Base-by-base conservation (phyloP, 371 early-diverging fungal genomes). In the Mucor ambiguus region DNA sequence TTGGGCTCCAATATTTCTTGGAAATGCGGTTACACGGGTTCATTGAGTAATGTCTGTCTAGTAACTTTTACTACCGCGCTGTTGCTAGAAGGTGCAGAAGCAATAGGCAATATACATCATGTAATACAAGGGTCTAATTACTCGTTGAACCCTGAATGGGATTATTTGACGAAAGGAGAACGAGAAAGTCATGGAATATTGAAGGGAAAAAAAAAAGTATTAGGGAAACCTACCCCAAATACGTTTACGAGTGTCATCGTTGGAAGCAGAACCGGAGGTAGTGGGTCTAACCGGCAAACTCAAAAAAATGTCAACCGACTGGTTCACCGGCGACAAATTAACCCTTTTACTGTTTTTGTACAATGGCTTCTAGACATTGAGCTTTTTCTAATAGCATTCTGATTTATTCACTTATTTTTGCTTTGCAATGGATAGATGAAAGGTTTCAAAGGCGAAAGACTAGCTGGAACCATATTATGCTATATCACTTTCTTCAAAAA, bases 281-380 rank as follows among this genome's bases (percentile, higher is more conserved):
- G 14, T 12, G 28, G 52, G 22, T 14, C 28, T 52, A 52, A 28
- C 52, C 52, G 52, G 52, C 16, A 52, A 52, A 52, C 52, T 41
- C 41, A 41, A 24, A 24, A 24, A 20, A 46, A 46, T 46, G 46
- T 20, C 46, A 20, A 46, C 46, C 22, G 46, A 46, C 46, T 46
- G 46, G 46, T 46, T 46, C 20, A 20, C 46, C 46, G 46, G 46
- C 46, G 46, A 46, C 46, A 46, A 46, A 46, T 46, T 46, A 46
- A 46, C 46, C 46, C 46, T 46, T n/a, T 11, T 46, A 24, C 41
- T 5, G 7, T 24, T 46, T 46, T 22, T 9, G 11, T 22, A 22
- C 22, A 22, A 3, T 22, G 20, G 22, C 22, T 46, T 22, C 20
- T 10, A 3, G 11, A 7, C 24, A 46, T 22, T 46, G n/a, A 8